These are phyloP conservation scores for Mucuna pruriens DNA, from an alignment of 306 rosid species.

Conservation along the genomic window DNA sequence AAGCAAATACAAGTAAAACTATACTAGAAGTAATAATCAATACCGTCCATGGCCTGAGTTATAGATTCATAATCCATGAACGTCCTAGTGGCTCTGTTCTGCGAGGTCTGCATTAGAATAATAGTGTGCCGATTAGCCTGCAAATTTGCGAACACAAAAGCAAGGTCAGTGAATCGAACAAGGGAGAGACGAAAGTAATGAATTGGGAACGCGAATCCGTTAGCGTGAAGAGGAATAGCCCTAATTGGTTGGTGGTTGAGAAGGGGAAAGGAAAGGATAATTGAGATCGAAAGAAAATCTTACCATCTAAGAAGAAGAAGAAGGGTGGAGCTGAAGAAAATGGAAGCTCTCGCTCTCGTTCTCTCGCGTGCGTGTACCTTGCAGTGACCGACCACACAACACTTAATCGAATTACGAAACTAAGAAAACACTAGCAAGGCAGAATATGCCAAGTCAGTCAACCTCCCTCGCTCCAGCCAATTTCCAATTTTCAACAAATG, in stretches of 20 bases:
- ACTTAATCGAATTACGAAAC: too few relatives aligned
- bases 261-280: neutral
- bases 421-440: too few relatives aligned
- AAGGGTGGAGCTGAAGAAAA: neutral
- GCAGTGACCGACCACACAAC: too few relatives aligned
- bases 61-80: constrained; percentile 91
- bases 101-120: constrained; percentile 92
- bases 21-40: neutral
- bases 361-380: too few relatives aligned
- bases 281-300: neutral
- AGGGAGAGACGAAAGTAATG: neutral
- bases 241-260: neutral
- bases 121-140: constrained; percentile 97
- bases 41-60: constrained; percentile 96
- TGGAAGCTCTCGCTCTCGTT: too few relatives aligned
- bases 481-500: too few relatives aligned
- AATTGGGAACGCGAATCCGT: constrained; percentile 1
- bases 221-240: neutral
- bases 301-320: constrained; percentile 19
- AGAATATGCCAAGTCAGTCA: too few relatives aligned
- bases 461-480: too few relatives aligned
- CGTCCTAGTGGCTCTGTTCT: constrained; percentile 80
- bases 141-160: constrained; percentile 16
- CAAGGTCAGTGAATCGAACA: neutral
- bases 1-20: neutral